These are phyloP conservation scores for Neophaeococcomyces mojaviensis DNA, from an alignment of 2,329 filamentous ascomycete genomes.

Conservation along the genomic window DNA sequence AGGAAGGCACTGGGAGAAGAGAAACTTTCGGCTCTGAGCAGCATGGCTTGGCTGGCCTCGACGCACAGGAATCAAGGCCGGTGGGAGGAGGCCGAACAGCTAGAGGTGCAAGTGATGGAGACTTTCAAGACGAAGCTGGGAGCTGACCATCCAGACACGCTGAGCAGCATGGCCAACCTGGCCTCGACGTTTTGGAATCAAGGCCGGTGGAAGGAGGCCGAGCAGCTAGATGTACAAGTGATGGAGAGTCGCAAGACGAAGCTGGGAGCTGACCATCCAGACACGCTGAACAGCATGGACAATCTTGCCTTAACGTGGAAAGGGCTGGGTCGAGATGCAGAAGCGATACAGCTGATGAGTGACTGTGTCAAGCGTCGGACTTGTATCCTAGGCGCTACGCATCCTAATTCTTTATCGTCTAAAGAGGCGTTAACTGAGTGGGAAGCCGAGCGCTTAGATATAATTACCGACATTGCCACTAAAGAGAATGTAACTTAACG, in stretches of 20 bases:
- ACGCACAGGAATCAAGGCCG: slow-evolving; percentile 15
- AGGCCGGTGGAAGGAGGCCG: slow-evolving; percentile 18
- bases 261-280: slow-evolving; percentile 21
- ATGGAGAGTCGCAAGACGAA: slow-evolving; percentile 14
- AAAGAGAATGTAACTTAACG: background rate
- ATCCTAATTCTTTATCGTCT: slow-evolving; percentile 8
- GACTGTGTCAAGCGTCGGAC: slow-evolving; percentile 3
- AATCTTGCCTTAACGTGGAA: slow-evolving; percentile 18
- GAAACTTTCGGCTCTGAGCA: slow-evolving; percentile 14
- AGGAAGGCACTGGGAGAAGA: slow-evolving; percentile 12
- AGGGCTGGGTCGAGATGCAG: too few relatives aligned
- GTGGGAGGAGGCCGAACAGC: slow-evolving; percentile 6
- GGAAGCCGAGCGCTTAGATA: slow-evolving; percentile 6
- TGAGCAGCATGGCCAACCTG: slow-evolving; percentile 12
- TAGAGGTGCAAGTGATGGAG: slow-evolving; percentile 10
- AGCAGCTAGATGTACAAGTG: too few relatives aligned
- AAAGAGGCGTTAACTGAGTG: slow-evolving; percentile 2
- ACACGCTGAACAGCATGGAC: slow-evolving; percentile 21
- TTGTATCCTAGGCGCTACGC: slow-evolving; percentile 4
- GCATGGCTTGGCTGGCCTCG: slow-evolving; percentile 20
- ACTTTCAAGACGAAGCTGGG: background rate
- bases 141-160: slow-evolving; percentile 8
- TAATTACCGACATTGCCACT: slow-evolving; percentile 1
- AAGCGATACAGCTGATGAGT: slow-evolving; percentile 15
- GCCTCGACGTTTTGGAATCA: slow-evolving; percentile 9